Evolutionary conservation across 2,329 filamentous ascomycete species (phyloP).

Genomic region (Pseudocercospora pini-densiflorae): DNA sequence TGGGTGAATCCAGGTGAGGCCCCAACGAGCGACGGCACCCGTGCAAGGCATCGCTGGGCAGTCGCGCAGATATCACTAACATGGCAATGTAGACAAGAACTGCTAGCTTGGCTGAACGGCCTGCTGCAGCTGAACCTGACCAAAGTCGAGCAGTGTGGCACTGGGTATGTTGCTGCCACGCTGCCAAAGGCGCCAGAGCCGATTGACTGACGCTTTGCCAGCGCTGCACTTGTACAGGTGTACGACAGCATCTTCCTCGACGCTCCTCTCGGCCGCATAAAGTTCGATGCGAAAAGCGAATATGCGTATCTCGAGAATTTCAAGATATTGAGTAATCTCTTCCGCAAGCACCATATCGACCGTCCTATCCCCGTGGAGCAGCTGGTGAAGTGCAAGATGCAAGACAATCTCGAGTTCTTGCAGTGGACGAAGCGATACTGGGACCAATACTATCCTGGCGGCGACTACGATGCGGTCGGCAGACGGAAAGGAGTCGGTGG

Average conservation of each 20-base stretch:
- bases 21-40: background rate
- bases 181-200: background rate
- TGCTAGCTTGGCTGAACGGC: constrained; percentile 95
- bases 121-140: constrained; percentile 96
- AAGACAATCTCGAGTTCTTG: constrained; percentile 98
- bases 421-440: constrained; percentile 97
- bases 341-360: constrained; percentile 85
- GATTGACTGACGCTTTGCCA: constrained; percentile 46
- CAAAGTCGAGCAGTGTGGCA: constrained; percentile 99
- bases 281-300: constrained; percentile 97
- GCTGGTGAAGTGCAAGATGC: constrained; percentile 99
- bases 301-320: constrained; percentile 99
- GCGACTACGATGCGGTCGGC: constrained; percentile 90
- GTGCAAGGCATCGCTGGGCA: background rate
- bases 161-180: constrained; percentile 69
- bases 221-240: constrained; percentile 93
- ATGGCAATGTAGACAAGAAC: constrained; percentile 76
- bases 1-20: constrained; percentile 31
- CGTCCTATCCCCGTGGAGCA: constrained; percentile 86
- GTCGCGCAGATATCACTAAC: constrained; percentile 14
- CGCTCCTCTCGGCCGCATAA: constrained; percentile 92
- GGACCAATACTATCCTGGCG: constrained; percentile 97
- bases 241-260: constrained; percentile 99
- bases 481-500: constrained; percentile 76
- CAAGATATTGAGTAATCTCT: constrained; percentile 91